Base-by-base conservation (phyloP, 2,329 filamentous ascomycete species). In the Xylaria sp. region DNA sequence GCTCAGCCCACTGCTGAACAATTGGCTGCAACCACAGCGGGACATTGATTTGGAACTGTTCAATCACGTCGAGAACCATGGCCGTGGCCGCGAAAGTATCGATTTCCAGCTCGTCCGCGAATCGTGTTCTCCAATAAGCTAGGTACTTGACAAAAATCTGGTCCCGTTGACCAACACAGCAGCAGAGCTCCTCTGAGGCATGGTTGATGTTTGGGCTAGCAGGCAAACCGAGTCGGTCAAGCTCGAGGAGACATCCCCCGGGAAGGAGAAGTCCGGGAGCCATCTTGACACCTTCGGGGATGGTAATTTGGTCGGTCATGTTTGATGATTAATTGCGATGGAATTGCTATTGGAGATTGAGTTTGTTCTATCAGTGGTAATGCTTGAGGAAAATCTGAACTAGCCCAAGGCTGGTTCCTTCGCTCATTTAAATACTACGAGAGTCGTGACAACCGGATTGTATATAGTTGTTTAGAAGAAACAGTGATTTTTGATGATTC, bases 61-160 rank as follows among this genome's bases (percentile, higher is more conserved):
- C 3, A 10, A 58, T 52, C 21, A 51, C 11, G 11, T 15, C 17
- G 8, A 9, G 27, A 15, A n/a, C 41, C 13, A 35, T 43, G 0
- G 1, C 17, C 6, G 33, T 48, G 3, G 57, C 57, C 2, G 19
- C 15, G 3, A 43, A 1, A 15, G 21, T 48, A 8, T 49, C 43
- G 27, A 59, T 35, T 4, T 44, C 19, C 4, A 44, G 8, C 11
- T 25, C 3, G 4, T 49, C 27, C 0, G 51, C 27, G 29, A 10
- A 33, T 8, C n/a, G 13, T 1, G 19, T 25, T 29, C 29, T 35
- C 49, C 57, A 60, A 13, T 55, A n/a, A 31, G 29, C 21, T 3
- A 60, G 35, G n/a, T 60, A 55, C 4, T 48, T 41, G 3, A 55
- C 9, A 8, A 17, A 4, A 23, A 60, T 49, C 11, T 49, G 51